These are phyloP conservation scores for Chiua virens DNA, from an alignment of 768 basidiomycete genomes.

Conservation along the genomic window DNA sequence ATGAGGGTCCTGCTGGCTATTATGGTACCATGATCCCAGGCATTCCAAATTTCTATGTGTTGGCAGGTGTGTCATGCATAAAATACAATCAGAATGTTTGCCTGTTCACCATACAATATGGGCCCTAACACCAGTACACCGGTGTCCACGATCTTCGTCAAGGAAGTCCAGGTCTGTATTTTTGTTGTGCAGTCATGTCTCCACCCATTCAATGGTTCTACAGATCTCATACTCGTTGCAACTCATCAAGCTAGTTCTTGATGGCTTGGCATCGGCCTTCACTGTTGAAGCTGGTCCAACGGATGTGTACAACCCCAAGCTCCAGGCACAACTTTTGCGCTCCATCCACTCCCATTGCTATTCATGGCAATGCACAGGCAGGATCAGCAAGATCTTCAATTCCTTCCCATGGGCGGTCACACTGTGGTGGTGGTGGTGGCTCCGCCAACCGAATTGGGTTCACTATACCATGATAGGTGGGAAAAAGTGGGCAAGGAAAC, in stretches of 20 bases:
- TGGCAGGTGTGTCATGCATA: constrained; percentile 23
- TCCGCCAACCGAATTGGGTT: constrained; percentile 35
- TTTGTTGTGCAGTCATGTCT: background rate
- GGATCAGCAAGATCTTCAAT: constrained; percentile 36
- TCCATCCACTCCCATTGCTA: constrained; percentile 30
- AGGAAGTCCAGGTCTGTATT: constrained; percentile 29
- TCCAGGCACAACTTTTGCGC: constrained; percentile 17
- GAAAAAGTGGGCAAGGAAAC: constrained; percentile 34
- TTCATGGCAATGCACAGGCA: constrained; percentile 42
- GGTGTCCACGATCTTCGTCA: constrained; percentile 24
- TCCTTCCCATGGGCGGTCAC: constrained; percentile 41
- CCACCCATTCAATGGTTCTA: background rate
- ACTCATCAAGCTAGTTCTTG: constrained; percentile 30
- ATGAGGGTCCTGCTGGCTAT: constrained; percentile 36
- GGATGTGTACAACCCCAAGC: constrained; percentile 26
- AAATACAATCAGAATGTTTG: background rate
- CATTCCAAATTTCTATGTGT: constrained; percentile 38
- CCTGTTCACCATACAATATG: background rate
- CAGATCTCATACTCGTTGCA: constrained; percentile 31
- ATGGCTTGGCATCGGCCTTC: constrained; percentile 21
- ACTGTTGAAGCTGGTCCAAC: constrained; percentile 22
- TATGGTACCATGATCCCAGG: constrained; percentile 32
- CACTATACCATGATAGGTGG: constrained; percentile 38
- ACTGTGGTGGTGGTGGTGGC: constrained; percentile 37
- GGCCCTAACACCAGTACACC: constrained; percentile 30